phyloP scores from a whole-genome alignment of 805 yeast genomes.

The Saturnispora hagleri region DNA sequence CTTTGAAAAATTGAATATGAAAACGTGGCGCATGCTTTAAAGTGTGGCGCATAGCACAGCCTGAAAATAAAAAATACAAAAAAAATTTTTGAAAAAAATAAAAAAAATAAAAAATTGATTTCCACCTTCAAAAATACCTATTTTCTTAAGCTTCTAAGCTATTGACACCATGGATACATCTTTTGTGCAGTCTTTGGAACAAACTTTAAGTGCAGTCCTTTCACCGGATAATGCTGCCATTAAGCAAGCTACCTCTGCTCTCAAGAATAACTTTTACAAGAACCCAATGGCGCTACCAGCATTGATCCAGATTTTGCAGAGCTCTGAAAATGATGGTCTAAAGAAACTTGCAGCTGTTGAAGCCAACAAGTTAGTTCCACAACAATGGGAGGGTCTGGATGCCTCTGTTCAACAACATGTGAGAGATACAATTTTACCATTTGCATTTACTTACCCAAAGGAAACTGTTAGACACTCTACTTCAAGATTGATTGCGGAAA shows the following conservation, averaged over 20 bases:
- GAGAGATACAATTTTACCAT: constrained; percentile 56
- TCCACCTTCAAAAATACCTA: neutral
- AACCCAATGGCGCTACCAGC: constrained; percentile 71
- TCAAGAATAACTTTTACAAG: constrained; percentile 66
- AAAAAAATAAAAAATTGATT: neutral
- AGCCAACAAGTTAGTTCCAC: constrained; percentile 70
- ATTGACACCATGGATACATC: constrained; percentile 51
- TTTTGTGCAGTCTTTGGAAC: constrained; percentile 63
- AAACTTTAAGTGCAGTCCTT: constrained; percentile 66
- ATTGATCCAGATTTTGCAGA: constrained; percentile 70
- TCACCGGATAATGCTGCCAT: constrained; percentile 76
- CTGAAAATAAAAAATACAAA: neutral
- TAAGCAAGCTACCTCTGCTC: constrained; percentile 70
- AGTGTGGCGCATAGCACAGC: neutral
- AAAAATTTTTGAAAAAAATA: neutral
- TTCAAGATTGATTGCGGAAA: constrained; percentile 82
- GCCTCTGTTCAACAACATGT: constrained; percentile 47
- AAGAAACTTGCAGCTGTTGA: constrained; percentile 96
- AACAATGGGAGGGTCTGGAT: constrained; percentile 57
- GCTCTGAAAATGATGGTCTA: constrained; percentile 56
- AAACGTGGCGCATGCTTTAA: neutral
- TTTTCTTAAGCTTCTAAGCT: neutral
- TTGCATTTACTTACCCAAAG: constrained; percentile 56
- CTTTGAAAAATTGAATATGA: neutral
- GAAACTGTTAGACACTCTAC: constrained; percentile 74